Conservation (phyloP, 257 asterid species). For the Gentiana macrophylla region DNA sequence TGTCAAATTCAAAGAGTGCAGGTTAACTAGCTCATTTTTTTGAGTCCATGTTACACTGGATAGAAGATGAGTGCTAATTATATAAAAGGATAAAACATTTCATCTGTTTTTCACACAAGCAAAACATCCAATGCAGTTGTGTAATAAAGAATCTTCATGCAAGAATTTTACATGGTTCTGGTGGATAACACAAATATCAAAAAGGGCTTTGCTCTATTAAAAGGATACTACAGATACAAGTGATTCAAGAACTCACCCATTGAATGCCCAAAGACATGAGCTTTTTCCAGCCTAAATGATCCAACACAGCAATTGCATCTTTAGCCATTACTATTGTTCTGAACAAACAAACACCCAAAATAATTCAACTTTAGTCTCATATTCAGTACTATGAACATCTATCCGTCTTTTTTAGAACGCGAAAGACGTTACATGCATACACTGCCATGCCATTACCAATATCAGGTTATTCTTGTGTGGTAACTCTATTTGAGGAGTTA, state of each 20-base stretch:
- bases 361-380: neutral
- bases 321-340: conserved; percentile 85
- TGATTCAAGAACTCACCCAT: conserved; percentile 61
- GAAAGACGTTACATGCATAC: neutral
- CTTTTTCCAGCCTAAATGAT: conserved; percentile 89
- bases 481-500: no score
- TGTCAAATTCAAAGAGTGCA: no score
- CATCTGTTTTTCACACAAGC: no score
- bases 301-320: conserved; percentile 91
- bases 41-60: no score
- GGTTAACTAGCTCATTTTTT: no score
- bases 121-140: no score
- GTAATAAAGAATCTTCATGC: no score
- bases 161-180: neutral
- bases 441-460: neutral
- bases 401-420: neutral
- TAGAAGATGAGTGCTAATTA: no score
- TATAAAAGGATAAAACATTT: no score
- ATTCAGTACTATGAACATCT: no score
- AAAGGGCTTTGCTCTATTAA: neutral
- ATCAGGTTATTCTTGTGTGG: no score
- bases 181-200: neutral
- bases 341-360: conserved; percentile 9
- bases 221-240: no score
- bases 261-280: conserved; percentile 93